Base-by-base conservation (phyloP, 306 rosid genomes). In the Alnus glutinosa region DNA sequence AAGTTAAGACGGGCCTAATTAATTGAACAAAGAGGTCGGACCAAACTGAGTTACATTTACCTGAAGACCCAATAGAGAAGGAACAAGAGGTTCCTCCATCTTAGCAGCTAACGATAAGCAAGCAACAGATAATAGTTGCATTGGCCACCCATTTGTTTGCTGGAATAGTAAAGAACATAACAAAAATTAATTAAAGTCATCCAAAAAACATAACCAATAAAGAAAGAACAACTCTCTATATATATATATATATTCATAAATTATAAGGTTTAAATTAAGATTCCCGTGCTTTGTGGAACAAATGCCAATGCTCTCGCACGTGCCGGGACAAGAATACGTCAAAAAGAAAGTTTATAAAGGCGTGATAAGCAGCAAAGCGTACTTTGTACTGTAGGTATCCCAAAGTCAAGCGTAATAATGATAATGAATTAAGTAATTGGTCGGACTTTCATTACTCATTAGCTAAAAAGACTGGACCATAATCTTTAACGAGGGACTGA, bases 61-160 rank as follows among this genome's bases (percentile, higher is more conserved):
- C 99, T 96, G 99, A 81, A 96, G 86, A 86, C 90, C 98, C 89
- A 93, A 78, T 67, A 93, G 89, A 58, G 98, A 80, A 16, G 99
- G 99, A 89, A 93, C 97, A 9, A 93, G 81, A 79, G 89, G 92
- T 85, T 96, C 99, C 90, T 96, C 99, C 99, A 96, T 93, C 83
- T 96, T 96, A 16, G 98, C 99, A 28, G 99, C 99, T 75, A 96
- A 83, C 19, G 99, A 96, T 87, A 96, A 85, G 80, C 98, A 96
- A 78, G 99, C 92, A 82, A 91, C 96, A 62, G 97, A 85, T 70
- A 96, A 81, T 73, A 93, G 97, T 85, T 96, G 99, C 91, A 88
- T 73, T 51, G 94, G 94, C 99, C 99, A 96, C 73, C 97, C 99
- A 76, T 87, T 82, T 78, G 90, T 62, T 85, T 84, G 87, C 99